phyloP scores from a whole-genome alignment of 345 rosid species.

The Hibiscus tridactylites region DNA sequence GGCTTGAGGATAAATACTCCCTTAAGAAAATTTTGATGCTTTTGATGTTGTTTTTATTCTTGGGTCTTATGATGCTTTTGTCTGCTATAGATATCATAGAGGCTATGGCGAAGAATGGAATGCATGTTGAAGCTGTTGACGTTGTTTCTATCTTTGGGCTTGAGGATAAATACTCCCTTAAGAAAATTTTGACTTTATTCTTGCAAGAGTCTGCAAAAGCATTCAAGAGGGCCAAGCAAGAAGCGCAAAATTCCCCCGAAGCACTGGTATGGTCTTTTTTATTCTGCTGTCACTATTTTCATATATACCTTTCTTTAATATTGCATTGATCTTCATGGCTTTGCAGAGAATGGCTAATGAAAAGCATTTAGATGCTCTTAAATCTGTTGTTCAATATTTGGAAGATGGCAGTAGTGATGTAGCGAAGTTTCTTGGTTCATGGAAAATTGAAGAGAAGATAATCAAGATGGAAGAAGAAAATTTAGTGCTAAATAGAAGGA shows the following conservation, averaged over 20 bases:
- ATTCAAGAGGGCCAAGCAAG: constrained; percentile 32
- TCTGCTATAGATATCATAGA: constrained; percentile 43
- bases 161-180: constrained; percentile 52
- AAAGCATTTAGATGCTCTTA: constrained; percentile 15
- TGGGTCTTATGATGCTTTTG: constrained; percentile 4
- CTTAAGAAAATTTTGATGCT: constrained; percentile 36
- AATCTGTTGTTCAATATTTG: constrained; percentile 44
- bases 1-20: constrained; percentile 51
- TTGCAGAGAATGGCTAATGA: constrained; percentile 42
- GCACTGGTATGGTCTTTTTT: constrained; percentile 28
- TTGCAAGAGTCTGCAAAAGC: constrained; percentile 43
- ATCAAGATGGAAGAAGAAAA: constrained; percentile 43
- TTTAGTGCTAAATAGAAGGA: constrained; percentile 31
- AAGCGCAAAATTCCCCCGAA: constrained; percentile 23
- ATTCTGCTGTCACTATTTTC: not conserved
- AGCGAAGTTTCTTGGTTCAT: constrained; percentile 36
- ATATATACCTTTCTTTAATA: not conserved
- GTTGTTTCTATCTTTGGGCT: constrained; percentile 44
- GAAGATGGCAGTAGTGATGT: constrained; percentile 48
- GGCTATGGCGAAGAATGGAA: constrained; percentile 41
- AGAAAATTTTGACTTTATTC: constrained; percentile 37
- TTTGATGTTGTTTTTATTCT: not conserved
- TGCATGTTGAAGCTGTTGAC: constrained; percentile 57
- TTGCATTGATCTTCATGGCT: not conserved
- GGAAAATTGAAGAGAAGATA: constrained; percentile 47